A percentile compares a stretch with the other conserved stretches of the same genome.
These are phyloP conservation scores for Irpex sp. DNA, from an alignment of 1,284 basidiomycete species.

Conservation along the genomic window DNA sequence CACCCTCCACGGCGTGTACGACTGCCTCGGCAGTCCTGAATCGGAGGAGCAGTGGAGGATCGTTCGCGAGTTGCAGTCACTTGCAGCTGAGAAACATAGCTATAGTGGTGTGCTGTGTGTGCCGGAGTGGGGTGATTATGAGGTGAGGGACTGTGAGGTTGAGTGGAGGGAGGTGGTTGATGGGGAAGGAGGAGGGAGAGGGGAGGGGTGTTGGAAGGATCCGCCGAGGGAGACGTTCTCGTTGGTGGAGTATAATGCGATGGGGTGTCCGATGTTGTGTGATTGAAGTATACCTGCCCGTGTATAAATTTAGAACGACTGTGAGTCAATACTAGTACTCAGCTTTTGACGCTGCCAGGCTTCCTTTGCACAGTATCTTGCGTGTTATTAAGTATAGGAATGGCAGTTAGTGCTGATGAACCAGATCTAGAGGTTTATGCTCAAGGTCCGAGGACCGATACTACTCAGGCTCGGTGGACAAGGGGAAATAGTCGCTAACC, in stretches of 20 bases:
- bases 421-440: no score
- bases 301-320: no score
- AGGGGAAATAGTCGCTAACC: no score
- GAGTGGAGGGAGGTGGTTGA: neutral
- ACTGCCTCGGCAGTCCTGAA: neutral
- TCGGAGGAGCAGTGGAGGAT: neutral
- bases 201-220: neutral
- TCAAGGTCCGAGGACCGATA: no score
- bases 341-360: no score
- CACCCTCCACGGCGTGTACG: neutral
- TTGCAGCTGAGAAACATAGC: neutral
- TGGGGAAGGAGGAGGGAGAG: no score
- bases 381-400: no score
- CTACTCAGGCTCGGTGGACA: no score
- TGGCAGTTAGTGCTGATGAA: no score
- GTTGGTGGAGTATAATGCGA: no score
- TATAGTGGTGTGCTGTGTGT: neutral
- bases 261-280: constrained; percentile 27
- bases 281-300: constrained; percentile 43
- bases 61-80: neutral
- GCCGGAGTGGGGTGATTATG: neutral
- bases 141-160: neutral
- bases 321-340: no score
- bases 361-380: no score
- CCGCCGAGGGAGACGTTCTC: neutral